Percentiles rank a stretch among this genome's conserved stretches.
Conservation (phyloP, 2,329 filamentous ascomycete species). For the Monilinia fructigena region DNA sequence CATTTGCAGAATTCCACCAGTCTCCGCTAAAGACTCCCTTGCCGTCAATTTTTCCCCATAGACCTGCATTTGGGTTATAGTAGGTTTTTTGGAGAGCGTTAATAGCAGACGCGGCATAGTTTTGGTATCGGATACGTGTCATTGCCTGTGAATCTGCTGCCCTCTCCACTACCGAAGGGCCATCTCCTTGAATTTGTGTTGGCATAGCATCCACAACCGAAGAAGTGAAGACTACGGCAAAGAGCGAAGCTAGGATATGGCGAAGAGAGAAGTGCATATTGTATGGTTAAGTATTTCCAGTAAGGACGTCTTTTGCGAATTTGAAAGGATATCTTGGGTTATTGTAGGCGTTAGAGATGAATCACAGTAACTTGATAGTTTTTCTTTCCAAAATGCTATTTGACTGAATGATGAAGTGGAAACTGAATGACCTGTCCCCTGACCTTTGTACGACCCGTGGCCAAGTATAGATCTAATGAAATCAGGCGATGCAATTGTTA, state of each 20-base stretch:
- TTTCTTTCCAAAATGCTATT: not conserved
- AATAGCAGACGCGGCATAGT: constrained; percentile 18
- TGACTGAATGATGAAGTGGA: not conserved
- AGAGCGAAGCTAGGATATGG: not conserved
- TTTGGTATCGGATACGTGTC: constrained; percentile 11
- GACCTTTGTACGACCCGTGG: not conserved
- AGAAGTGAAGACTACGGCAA: not conserved
- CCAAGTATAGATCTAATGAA: not conserved
- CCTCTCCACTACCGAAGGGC: not conserved
- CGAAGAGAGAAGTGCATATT: constrained; percentile 14
- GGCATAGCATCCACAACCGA: constrained; percentile 4
- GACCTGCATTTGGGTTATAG: constrained; percentile 57
- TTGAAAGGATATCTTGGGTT: not conserved
- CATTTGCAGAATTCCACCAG: constrained; percentile 74
- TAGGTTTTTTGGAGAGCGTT: constrained; percentile 16
- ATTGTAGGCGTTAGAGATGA: not conserved
- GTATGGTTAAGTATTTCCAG: not conserved
- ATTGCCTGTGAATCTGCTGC: not conserved
- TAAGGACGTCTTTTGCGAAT: not conserved
- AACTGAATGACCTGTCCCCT: not conserved
- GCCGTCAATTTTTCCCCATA: constrained; percentile 51
- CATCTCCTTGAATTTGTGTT: not conserved
- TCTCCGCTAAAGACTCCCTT: constrained; percentile 62
- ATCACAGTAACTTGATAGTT: not conserved
- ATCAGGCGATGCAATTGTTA: not conserved